Evolutionary conservation across 805 yeast genomes (phyloP).

Genomic region (Ogataea zsoltii): DNA sequence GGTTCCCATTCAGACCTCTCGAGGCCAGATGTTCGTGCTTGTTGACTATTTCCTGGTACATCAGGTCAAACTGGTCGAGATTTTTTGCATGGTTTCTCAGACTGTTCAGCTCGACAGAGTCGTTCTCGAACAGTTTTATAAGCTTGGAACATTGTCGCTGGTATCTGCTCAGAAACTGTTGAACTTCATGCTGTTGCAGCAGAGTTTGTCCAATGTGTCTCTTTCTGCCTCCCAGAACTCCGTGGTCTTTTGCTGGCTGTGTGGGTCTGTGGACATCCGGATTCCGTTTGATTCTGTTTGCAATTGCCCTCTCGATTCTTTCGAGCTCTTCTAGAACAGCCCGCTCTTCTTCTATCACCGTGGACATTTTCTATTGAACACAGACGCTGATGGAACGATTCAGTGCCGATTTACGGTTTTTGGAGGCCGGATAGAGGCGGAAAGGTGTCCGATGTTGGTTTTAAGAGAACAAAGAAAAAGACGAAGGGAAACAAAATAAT

Average conservation of each 20-base stretch:
- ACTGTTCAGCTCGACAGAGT: slow-evolving; percentile 7
- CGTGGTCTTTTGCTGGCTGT: slow-evolving; percentile 26
- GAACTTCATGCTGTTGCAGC: slow-evolving; percentile 69
- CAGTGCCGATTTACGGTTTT: background rate
- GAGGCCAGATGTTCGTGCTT: slow-evolving; percentile 32
- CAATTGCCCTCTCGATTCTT: slow-evolving; percentile 63
- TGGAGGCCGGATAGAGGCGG: too few species aligned
- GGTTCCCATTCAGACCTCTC: slow-evolving; percentile 25
- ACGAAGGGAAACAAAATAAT: background rate
- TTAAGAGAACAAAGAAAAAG: too few species aligned
- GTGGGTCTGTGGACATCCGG: slow-evolving; percentile 49
- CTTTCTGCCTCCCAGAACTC: slow-evolving; percentile 36
- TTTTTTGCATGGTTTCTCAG: slow-evolving; percentile 11
- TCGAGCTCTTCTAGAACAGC: slow-evolving; percentile 63
- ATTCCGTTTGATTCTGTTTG: slow-evolving; percentile 60
- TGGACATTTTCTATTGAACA: slow-evolving; percentile 12
- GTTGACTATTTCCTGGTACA: slow-evolving; percentile 33
- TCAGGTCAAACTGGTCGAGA: slow-evolving; percentile 40
- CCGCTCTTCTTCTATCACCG: slow-evolving; percentile 41
- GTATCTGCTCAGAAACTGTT: slow-evolving; percentile 49
- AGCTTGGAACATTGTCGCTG: slow-evolving; percentile 30
- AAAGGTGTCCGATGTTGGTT: too few species aligned
- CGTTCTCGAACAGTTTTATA: slow-evolving; percentile 17
- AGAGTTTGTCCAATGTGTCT: slow-evolving; percentile 52
- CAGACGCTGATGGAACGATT: background rate